Base-by-base conservation (phyloP, 2,329 filamentous ascomycete species). In the Calycina herbarum region DNA sequence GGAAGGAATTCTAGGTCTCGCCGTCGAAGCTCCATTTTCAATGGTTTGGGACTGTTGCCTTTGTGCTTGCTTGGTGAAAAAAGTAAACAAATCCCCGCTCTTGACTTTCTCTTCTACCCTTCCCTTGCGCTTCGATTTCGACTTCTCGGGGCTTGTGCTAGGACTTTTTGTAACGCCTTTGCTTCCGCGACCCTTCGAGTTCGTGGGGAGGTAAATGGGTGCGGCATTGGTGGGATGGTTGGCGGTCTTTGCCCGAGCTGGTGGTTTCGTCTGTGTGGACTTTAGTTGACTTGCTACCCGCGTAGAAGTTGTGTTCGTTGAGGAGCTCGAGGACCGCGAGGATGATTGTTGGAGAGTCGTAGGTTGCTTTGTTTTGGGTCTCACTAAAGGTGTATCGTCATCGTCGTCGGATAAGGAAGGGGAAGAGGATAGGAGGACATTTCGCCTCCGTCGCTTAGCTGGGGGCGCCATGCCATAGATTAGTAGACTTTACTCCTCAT, bases 11-110 rank as follows among this genome's bases (percentile, higher is more conserved):
- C 40, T 57, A 10, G 51, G 51, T 54, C 61, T 56, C 35, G 57
- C 29, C 8, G 61, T 38, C 56, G 63, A 61, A 48, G 57, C 57
- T 45, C 65, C 63, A 59, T 35, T 68, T 29, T 10, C 24, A 20
- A 13, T 51, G 2, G 64, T 65, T 45, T 72, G 70, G 20, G 67
- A 66, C 60, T 75, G 67, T 62, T 77, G 75, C 48, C 80, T 81
- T 68, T 87, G 83, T 7, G 82, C 82, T 73, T 89, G 87, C 60
- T 82, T 87, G 20, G 86, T 87, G 70, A 89, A 89, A 20, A 89
- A 79, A 0, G 84, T 81, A 71, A 83, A 79, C 15, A 89, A 78
- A 70, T 89, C 83, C 3, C 81, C 85, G 6, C 82, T 83, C 67
- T 83, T 85, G 5, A 81, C 82, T 68, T 81, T 85, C 62, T 84